Conservation (phyloP, 345 rosid genomes). For the Angophora floribunda region DNA sequence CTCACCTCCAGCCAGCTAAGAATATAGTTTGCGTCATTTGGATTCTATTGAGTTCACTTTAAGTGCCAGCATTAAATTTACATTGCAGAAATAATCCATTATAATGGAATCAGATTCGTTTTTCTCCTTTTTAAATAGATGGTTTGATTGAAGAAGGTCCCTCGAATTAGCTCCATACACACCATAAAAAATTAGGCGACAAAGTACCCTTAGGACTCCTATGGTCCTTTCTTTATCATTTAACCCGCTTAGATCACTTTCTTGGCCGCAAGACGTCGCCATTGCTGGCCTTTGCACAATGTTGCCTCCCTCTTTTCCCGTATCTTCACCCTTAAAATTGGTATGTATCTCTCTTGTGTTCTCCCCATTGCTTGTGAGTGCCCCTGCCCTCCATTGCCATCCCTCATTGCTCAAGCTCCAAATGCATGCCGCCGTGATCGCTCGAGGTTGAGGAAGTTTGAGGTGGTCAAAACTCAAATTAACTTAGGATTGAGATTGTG, state of each 20-base stretch:
- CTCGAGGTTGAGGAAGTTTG: not conserved
- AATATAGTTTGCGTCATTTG: not conserved
- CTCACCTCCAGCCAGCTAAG: not conserved
- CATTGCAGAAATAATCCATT: not conserved
- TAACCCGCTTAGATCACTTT: not conserved
- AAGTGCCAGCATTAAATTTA: not conserved
- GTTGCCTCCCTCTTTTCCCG: not conserved
- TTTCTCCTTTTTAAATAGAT: too few species aligned
- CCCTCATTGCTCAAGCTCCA: not conserved
- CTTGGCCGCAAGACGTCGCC: too few species aligned
- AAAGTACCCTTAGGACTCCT: not conserved
- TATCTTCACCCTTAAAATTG: not conserved
- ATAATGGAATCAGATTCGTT: not conserved
- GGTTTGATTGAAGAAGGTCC: not conserved
- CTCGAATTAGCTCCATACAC: not conserved
- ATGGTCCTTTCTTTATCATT: not conserved
- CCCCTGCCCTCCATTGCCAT: not conserved
- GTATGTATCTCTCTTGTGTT: not conserved
- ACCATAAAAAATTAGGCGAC: rapidly evolving
- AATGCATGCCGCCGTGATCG: not conserved
- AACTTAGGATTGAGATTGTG: not conserved
- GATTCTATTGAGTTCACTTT: not conserved
- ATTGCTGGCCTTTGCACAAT: not conserved
- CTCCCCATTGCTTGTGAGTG: not conserved
- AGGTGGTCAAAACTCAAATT: not conserved